phyloP scores from a whole-genome alignment of 2,329 filamentous ascomycete genomes.

The Cadophora malorum region DNA sequence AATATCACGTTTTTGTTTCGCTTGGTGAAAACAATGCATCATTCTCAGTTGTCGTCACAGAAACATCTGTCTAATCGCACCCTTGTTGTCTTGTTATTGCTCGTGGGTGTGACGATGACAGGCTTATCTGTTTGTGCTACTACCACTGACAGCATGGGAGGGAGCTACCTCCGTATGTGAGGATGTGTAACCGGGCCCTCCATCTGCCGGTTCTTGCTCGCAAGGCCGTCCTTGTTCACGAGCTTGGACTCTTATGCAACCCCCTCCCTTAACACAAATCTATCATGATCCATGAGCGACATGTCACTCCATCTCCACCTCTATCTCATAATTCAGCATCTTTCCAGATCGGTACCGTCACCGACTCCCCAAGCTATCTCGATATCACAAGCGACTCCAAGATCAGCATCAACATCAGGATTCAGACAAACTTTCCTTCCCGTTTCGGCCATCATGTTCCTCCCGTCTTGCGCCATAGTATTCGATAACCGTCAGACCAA shows the following conservation, averaged over 20 bases:
- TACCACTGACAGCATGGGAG: too few species aligned
- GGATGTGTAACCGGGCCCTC: conserved; percentile 4
- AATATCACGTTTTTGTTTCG: conserved; percentile 5
- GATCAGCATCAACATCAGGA: neutral
- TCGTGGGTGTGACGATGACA: neutral
- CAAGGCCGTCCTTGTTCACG: neutral
- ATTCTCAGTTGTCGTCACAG: neutral
- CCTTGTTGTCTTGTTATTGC: neutral
- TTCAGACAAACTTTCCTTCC: neutral
- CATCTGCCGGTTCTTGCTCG: conserved; percentile 2
- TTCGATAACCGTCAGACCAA: conserved; percentile 1
- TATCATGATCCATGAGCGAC: neutral
- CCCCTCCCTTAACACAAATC: neutral
- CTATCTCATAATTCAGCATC: neutral
- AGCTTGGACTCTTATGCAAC: conserved; percentile 8
- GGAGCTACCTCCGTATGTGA: too few species aligned
- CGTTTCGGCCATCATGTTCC: neutral
- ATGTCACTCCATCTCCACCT: neutral
- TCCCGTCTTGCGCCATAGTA: neutral
- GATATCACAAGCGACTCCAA: neutral
- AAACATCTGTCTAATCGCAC: neutral
- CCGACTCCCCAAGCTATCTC: neutral
- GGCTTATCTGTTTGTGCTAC: neutral
- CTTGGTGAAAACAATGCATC: neutral
- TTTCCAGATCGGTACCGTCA: neutral